Evolutionary conservation across 768 basidiomycete genomes (phyloP).

Genomic region (Pleurotus ostreatus): DNA sequence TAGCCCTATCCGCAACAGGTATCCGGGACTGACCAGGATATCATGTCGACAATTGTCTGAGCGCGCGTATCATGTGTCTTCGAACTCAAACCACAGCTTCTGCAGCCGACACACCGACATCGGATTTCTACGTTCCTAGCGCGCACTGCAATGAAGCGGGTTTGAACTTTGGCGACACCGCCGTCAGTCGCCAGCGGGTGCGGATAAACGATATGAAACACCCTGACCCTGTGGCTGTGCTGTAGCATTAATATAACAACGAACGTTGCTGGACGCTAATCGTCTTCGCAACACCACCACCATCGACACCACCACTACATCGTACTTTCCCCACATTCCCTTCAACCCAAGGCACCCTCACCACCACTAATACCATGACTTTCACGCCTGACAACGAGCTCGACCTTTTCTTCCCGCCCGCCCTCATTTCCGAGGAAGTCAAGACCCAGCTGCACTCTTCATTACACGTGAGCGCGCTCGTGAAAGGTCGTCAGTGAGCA

Average conservation of each 20-base stretch:
- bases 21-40: no score
- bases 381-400: constrained; percentile 64
- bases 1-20: no score
- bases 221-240: constrained; percentile 7
- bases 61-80: no score
- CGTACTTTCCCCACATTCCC: neutral
- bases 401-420: constrained; percentile 74
- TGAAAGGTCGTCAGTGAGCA: no score
- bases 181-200: neutral
- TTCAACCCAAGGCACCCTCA: neutral
- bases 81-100: no score
- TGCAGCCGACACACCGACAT: no score
- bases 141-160: neutral
- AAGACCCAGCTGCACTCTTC: constrained; percentile 54
- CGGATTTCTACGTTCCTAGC: no score
- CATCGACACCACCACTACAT: neutral
- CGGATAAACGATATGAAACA: neutral
- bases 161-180: neutral
- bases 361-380: neutral
- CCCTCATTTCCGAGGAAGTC: constrained; percentile 67
- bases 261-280: constrained; percentile 1
- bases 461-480: constrained; percentile 51
- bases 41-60: no score
- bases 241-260: constrained; percentile 1
- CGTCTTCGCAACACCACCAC: neutral